phyloP scores from a whole-genome alignment of 371 early-diverging fungal genomes.

The Homolaphlyctis polyrhiza region DNA sequence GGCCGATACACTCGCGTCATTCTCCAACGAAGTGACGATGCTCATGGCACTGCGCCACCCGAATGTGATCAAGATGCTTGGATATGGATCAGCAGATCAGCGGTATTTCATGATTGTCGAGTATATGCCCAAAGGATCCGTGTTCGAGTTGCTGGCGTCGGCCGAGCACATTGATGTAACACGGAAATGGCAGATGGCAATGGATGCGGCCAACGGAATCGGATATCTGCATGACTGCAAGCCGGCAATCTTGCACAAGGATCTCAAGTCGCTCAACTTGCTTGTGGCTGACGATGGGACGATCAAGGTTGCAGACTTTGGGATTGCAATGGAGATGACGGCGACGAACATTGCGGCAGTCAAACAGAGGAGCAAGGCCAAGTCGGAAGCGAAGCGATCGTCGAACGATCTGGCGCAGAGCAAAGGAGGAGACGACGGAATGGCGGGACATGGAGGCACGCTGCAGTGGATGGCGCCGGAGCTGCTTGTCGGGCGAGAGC shows the following conservation, averaged over 20 bases:
- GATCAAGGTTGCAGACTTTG: slow-evolving; percentile 12
- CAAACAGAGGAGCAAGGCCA: too few species aligned
- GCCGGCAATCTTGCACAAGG: slow-evolving; percentile 8
- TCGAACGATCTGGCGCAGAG: background rate
- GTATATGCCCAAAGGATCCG: slow-evolving; percentile 7
- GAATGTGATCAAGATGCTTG: slow-evolving; percentile 7
- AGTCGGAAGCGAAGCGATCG: background rate
- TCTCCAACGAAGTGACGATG: slow-evolving; percentile 10
- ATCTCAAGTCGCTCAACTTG: slow-evolving; percentile 11
- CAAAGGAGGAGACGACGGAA: background rate
- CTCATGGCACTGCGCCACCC: slow-evolving; percentile 11
- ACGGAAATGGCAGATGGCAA: background rate
- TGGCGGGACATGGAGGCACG: slow-evolving; percentile 10
- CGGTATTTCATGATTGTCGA: slow-evolving; percentile 8
- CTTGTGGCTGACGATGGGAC: slow-evolving; percentile 10
- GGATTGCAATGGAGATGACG: slow-evolving; percentile 7
- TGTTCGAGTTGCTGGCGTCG: slow-evolving; percentile 8
- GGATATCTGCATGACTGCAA: slow-evolving; percentile 9
- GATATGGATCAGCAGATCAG: slow-evolving; percentile 3
- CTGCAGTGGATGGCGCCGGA: slow-evolving; percentile 18
- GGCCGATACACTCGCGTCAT: background rate
- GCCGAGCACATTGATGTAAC: background rate
- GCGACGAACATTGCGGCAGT: background rate
- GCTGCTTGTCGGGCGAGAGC: background rate
- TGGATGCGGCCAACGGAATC: slow-evolving; percentile 9